Percentiles rank a stretch among this genome's conserved stretches.
Evolutionary conservation across 2,329 filamentous ascomycete genomes (phyloP).

Genomic region (Colletotrichum australisinense): DNA sequence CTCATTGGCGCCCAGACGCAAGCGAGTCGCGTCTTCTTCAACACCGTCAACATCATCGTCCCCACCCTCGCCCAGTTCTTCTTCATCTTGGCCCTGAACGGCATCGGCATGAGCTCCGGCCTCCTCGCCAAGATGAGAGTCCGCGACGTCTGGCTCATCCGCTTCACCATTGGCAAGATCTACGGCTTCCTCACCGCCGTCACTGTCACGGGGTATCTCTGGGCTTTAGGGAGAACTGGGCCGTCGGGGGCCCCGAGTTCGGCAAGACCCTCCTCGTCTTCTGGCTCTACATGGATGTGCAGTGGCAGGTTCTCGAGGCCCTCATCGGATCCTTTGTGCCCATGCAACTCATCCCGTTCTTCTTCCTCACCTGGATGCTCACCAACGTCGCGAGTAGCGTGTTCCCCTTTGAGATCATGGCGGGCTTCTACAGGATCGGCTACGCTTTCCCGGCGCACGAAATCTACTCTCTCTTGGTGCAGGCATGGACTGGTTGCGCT

Average conservation of each 20-base stretch:
- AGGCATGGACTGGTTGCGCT: conserved; percentile 57
- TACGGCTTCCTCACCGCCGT: conserved; percentile 51
- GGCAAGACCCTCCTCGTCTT: conserved; percentile 43
- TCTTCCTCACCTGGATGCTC: conserved; percentile 55
- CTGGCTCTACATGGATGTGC: conserved; percentile 55
- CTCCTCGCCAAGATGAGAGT: conserved; percentile 33
- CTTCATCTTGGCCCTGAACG: conserved; percentile 37
- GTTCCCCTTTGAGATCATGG: conserved; percentile 49
- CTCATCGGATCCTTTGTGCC: conserved; percentile 42
- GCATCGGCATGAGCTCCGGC: conserved; percentile 11
- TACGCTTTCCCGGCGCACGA: conserved; percentile 50
- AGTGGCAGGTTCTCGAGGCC: conserved; percentile 55
- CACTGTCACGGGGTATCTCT: conserved; percentile 52
- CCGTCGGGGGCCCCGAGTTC: conserved; percentile 45
- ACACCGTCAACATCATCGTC: conserved; percentile 53
- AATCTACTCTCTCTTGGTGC: conserved; percentile 48
- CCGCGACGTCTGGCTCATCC: conserved; percentile 41
- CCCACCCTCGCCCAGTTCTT: conserved; percentile 47
- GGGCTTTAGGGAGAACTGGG: conserved; percentile 56
- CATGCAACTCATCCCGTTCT: conserved; percentile 51
- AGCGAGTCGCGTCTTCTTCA: conserved; percentile 47
- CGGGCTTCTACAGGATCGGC: conserved; percentile 53
- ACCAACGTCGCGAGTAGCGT: conserved; percentile 51
- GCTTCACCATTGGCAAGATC: conserved; percentile 41
- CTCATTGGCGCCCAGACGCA: conserved; percentile 48